Evolutionary conservation across 345 rosid genomes (phyloP).

Genomic region (Acer campestre): DNA sequence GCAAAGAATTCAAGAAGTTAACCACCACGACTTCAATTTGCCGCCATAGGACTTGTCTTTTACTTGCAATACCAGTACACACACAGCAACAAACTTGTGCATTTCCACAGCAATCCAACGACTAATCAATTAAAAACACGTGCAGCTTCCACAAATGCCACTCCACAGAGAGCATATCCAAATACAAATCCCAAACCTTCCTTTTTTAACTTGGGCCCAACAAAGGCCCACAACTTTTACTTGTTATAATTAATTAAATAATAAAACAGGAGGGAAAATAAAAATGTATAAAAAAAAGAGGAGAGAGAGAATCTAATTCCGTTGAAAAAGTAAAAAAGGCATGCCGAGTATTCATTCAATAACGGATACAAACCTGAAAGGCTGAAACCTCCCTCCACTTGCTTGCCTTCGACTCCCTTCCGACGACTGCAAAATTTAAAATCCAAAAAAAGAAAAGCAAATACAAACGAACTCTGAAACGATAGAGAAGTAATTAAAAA

Average conservation of each 20-base stretch:
- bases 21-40: not conserved
- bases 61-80: too few species aligned
- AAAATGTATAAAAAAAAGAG: not conserved
- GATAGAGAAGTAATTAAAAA: not conserved
- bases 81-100: too few species aligned
- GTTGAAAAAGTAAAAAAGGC: constrained; percentile 26
- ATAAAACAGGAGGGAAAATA: too few species aligned
- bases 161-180: too few species aligned
- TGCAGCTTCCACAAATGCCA: not conserved
- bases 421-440: not conserved
- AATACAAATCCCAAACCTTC: not conserved
- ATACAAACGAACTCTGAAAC: not conserved
- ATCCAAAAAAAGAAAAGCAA: not conserved
- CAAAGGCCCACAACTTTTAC: not conserved
- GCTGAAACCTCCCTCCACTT: not conserved
- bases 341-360: not conserved
- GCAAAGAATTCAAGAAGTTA: not conserved
- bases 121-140: not conserved
- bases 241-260: not conserved
- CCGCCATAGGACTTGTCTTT: not conserved
- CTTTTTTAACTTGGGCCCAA: not conserved
- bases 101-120: not conserved
- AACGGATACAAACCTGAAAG: constrained; percentile 20
- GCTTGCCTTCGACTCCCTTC: not conserved
- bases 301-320: not conserved